Conservation (phyloP, 805 yeast genomes). For the Spathaspora girioi region DNA sequence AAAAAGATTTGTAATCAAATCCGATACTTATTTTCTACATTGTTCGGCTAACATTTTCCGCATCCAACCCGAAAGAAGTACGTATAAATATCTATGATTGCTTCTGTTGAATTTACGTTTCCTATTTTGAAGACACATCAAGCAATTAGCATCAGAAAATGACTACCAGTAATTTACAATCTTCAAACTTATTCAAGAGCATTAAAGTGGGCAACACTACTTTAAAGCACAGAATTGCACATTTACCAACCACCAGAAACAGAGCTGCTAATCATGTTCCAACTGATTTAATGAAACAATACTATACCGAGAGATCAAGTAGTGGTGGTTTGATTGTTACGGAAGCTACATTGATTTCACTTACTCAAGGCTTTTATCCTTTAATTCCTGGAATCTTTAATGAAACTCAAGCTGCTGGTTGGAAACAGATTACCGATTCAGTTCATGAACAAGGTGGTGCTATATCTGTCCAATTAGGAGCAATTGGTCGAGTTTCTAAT, state of each 20-base stretch:
- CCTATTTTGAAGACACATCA: too few species aligned
- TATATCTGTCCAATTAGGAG: constrained; percentile 51
- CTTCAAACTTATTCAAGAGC: constrained; percentile 25
- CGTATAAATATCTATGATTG: too few species aligned
- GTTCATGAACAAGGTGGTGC: constrained; percentile 45
- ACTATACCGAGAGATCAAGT: constrained; percentile 28
- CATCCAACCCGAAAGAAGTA: too few species aligned
- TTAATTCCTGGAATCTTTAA: constrained; percentile 49
- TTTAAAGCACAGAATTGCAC: constrained; percentile 17
- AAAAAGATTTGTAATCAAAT: too few species aligned
- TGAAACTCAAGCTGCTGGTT: constrained; percentile 43
- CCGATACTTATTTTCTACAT: too few species aligned
- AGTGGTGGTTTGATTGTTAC: constrained; percentile 24
- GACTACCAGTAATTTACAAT: constrained; percentile 5
- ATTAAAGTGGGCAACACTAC: constrained; percentile 27
- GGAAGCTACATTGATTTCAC: constrained; percentile 32
- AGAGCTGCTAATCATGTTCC: constrained; percentile 24
- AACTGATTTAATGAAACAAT: constrained; percentile 22
- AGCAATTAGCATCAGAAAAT: not conserved
- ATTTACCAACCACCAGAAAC: constrained; percentile 25
- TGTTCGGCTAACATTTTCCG: too few species aligned
- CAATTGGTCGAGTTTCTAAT: constrained; percentile 42
- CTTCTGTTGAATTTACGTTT: too few species aligned
- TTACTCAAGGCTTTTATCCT: constrained; percentile 36
- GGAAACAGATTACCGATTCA: constrained; percentile 45